phyloP scores from a whole-genome alignment of 2,329 filamentous ascomycete genomes.

The Nothophoma quercina region DNA sequence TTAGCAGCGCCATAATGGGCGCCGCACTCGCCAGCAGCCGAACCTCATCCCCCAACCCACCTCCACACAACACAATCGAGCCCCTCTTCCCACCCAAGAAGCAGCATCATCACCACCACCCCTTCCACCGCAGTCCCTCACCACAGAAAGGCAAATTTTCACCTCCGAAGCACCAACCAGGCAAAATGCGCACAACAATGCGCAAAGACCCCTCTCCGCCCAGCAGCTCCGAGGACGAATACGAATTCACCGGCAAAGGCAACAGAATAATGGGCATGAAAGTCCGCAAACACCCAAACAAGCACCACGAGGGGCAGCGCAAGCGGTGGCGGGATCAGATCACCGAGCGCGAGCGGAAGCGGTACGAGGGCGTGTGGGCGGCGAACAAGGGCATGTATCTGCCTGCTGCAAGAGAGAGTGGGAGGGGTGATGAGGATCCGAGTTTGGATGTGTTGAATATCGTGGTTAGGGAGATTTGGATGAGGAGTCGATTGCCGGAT shows the following conservation, averaged over 20 bases:
- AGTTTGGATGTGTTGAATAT: constrained; percentile 68
- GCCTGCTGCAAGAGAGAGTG: constrained; percentile 7
- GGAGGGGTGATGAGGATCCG: not conserved
- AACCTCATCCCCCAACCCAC: constrained; percentile 49
- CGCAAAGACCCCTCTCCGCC: constrained; percentile 59
- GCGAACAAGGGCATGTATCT: constrained; percentile 71
- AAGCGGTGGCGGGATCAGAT: constrained; percentile 80
- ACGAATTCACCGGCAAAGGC: constrained; percentile 61
- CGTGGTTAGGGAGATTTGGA: constrained; percentile 79
- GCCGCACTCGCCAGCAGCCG: constrained; percentile 72
- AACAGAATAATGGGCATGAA: constrained; percentile 62
- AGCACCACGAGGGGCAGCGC: constrained; percentile 77
- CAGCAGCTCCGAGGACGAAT: constrained; percentile 62
- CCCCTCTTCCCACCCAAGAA: constrained; percentile 52
- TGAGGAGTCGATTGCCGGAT: constrained; percentile 69
- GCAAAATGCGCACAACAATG: constrained; percentile 70
- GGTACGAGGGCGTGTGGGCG: constrained; percentile 86
- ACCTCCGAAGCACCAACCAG: constrained; percentile 53
- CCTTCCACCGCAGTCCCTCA: constrained; percentile 51
- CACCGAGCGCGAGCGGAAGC: constrained; percentile 74
- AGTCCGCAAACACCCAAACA: constrained; percentile 66
- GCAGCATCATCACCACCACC: constrained; percentile 47
- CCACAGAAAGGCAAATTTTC: constrained; percentile 44
- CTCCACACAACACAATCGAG: constrained; percentile 36
- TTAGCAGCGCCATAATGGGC: constrained; percentile 78